Percentiles rank a stretch among this genome's conserved stretches.
phyloP scores from a whole-genome alignment of 108 stramenopile genomes.

The Skeletonema tropicum region DNA sequence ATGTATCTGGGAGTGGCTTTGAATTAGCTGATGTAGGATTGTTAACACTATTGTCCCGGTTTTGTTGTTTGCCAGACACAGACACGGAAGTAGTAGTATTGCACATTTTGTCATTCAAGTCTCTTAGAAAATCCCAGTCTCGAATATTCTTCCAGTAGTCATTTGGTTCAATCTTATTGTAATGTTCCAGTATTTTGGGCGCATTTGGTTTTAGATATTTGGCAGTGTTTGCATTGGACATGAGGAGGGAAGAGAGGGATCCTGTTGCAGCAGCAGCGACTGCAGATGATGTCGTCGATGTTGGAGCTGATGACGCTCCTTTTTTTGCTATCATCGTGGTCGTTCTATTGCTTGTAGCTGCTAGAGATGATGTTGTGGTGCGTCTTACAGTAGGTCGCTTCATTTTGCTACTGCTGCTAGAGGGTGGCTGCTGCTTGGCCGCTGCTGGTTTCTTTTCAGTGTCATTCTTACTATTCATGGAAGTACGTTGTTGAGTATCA shows the following conservation, averaged over 20 bases:
- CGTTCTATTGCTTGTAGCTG: background rate
- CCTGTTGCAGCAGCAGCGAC: slow-evolving; percentile 10
- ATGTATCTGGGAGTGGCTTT: slow-evolving; percentile 71
- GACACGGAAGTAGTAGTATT: background rate
- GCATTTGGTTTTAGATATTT: slow-evolving; percentile 41
- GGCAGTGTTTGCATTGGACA: slow-evolving; percentile 38
- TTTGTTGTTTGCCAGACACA: slow-evolving; percentile 20
- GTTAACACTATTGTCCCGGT: background rate
- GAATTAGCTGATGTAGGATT: background rate
- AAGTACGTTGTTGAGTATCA: background rate
- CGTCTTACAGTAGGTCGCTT: slow-evolving; percentile 23
- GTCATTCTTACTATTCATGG: background rate
- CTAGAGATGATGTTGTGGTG: background rate
- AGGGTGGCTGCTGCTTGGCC: background rate
- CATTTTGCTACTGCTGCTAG: slow-evolving; percentile 1
- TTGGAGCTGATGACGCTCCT: background rate
- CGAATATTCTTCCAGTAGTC: slow-evolving; percentile 81
- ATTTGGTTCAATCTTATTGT: slow-evolving; percentile 38
- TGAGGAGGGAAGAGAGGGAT: slow-evolving; percentile 36
- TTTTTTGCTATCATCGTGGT: background rate
- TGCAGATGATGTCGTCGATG: no score
- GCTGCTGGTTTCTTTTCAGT: background rate
- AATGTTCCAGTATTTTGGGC: slow-evolving; percentile 42
- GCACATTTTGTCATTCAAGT: slow-evolving; percentile 46
- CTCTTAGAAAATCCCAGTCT: slow-evolving; percentile 79